Evolutionary conservation across 768 basidiomycete genomes (phyloP).

Genomic region (Suillus bovinus): DNA sequence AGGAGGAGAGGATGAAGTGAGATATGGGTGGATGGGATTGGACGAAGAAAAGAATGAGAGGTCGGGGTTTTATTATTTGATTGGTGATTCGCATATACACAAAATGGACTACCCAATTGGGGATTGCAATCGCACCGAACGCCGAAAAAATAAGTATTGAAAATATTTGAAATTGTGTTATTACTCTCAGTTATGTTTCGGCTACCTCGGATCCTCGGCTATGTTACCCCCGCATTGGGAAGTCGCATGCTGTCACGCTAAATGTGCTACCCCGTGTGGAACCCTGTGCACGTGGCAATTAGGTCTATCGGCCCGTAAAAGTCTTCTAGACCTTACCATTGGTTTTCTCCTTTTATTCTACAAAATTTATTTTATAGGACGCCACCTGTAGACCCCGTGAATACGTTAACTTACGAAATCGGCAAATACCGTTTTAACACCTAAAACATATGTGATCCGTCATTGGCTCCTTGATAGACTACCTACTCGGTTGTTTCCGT

Average conservation of each 20-base stretch:
- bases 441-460: too few relatives aligned
- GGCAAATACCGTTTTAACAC: background rate
- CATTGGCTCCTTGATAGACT: too few relatives aligned
- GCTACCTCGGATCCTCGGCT: slow-evolving; percentile 36
- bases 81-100: slow-evolving; percentile 35
- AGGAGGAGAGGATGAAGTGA: slow-evolving; percentile 24
- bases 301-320: background rate
- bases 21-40: slow-evolving; percentile 26
- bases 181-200: slow-evolving; percentile 28
- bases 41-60: slow-evolving; percentile 26
- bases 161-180: slow-evolving; percentile 32
- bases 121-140: slow-evolving; percentile 26
- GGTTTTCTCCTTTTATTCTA: too few relatives aligned
- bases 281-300: slow-evolving; percentile 15
- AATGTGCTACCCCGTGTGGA: slow-evolving; percentile 18
- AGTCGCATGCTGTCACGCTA: slow-evolving; percentile 27
- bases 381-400: slow-evolving; percentile 30
- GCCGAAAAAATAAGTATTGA: slow-evolving; percentile 25
- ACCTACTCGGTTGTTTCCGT: too few relatives aligned
- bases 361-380: too few relatives aligned
- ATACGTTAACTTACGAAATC: background rate
- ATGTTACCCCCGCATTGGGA: slow-evolving; percentile 2
- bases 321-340: too few relatives aligned
- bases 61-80: slow-evolving; percentile 39
- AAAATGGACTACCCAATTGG: slow-evolving; percentile 16